Percentiles rank a stretch among this genome's conserved stretches.
phyloP scores from a whole-genome alignment of 768 basidiomycete genomes.

The Neoboletus subvelutipes region DNA sequence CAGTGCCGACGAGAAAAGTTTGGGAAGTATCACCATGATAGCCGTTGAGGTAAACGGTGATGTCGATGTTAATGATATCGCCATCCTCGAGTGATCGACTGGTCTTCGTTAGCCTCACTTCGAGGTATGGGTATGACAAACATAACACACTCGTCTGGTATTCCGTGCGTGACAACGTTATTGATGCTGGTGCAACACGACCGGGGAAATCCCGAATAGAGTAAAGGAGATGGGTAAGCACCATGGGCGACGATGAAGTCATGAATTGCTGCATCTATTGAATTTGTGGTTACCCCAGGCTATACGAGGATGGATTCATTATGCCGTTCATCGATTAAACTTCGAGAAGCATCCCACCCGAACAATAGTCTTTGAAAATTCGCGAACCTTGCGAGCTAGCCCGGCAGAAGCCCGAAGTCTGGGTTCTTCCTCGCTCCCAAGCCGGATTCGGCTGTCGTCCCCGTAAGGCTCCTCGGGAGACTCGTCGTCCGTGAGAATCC shows the following conservation, averaged over 20 bases:
- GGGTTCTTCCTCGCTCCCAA: conserved; percentile 54
- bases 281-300: conserved; percentile 72
- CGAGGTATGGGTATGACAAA: neutral
- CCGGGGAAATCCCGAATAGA: conserved; percentile 57
- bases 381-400: conserved; percentile 57
- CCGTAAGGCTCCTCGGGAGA: conserved; percentile 5
- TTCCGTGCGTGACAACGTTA: conserved; percentile 84
- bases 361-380: conserved; percentile 53
- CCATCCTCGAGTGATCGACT: conserved; percentile 80
- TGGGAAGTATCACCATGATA: conserved; percentile 89
- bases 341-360: conserved; percentile 35
- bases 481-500: conserved; percentile 7
- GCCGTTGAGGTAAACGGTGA: conserved; percentile 80
- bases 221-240: conserved; percentile 87
- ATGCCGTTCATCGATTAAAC: neutral
- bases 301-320: conserved; percentile 26
- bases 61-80: conserved; percentile 87
- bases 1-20: conserved; percentile 79
- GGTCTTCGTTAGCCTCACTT: conserved; percentile 3
- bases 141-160: conserved; percentile 79
- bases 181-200: conserved; percentile 72
- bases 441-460: conserved; percentile 40
- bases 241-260: conserved; percentile 61
- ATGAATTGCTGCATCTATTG: conserved; percentile 72
- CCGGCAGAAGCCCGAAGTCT: conserved; percentile 52